These are phyloP conservation scores for Colletotrichum shisoi DNA, from an alignment of 2,329 filamentous ascomycete genomes.

Conservation along the genomic window DNA sequence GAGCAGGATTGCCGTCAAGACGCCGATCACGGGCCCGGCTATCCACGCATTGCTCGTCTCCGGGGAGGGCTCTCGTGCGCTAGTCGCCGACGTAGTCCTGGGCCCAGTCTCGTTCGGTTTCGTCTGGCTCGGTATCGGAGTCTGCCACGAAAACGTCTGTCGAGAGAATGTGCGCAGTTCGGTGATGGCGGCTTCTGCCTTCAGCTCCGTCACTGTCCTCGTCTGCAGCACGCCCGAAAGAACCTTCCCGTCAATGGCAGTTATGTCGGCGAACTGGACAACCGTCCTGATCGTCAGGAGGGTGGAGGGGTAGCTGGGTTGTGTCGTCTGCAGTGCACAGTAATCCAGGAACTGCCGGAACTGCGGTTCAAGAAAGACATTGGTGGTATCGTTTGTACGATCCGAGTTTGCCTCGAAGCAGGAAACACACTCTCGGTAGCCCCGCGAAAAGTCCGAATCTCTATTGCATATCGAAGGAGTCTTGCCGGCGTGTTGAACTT, in stretches of 20 bases:
- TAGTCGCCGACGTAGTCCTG: not conserved
- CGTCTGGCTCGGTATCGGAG: not conserved
- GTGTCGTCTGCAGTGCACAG: not conserved
- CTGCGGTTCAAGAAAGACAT: not conserved
- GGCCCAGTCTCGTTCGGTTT: not conserved
- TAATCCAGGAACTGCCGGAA: constrained; percentile 9
- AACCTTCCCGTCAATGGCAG: not conserved
- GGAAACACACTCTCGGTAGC: not conserved
- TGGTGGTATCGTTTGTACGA: not conserved
- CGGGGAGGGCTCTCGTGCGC: not conserved
- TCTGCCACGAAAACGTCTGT: not conserved
- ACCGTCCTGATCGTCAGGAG: constrained; percentile 1
- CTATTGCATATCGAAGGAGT: not conserved
- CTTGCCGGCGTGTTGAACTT: not conserved
- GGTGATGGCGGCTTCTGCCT: too few relatives aligned
- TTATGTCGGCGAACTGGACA: not conserved
- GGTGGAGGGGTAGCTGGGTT: not conserved
- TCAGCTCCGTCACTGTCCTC: not conserved
- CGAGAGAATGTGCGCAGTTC: not conserved
- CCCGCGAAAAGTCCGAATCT: not conserved
- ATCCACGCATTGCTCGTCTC: constrained; percentile 12
- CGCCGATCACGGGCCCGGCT: constrained; percentile 18
- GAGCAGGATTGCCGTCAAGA: not conserved
- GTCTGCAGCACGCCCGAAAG: not conserved
- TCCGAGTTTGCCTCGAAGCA: not conserved